phyloP scores from a whole-genome alignment of 2,329 filamentous ascomycete genomes.

The Aspergillus hortae region DNA sequence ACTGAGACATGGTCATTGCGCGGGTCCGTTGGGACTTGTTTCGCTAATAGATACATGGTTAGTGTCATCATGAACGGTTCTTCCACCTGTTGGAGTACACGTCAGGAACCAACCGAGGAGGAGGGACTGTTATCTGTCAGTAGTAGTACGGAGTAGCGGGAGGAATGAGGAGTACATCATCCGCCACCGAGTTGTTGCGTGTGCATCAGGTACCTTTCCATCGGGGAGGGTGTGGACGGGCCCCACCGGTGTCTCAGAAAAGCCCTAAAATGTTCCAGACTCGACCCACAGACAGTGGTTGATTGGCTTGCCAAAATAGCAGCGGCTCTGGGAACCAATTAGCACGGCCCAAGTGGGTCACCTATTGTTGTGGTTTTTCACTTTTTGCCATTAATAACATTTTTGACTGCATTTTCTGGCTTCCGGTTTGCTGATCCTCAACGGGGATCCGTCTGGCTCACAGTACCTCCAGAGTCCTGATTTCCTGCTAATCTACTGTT shows the following conservation, averaged over 20 bases:
- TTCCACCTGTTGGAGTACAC: too few species aligned
- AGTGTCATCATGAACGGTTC: too few species aligned
- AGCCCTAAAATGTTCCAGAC: slow-evolving; percentile 13
- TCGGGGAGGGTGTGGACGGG: neutral
- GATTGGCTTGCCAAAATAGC: slow-evolving; percentile 15
- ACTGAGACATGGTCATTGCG: too few species aligned
- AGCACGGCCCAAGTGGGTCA: neutral
- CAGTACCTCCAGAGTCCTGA: neutral
- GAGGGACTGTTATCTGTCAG: too few species aligned
- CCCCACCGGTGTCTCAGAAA: slow-evolving; percentile 8
- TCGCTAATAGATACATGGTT: too few species aligned
- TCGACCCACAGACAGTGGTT: neutral
- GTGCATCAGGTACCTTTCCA: neutral
- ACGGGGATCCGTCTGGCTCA: neutral
- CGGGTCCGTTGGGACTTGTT: too few species aligned
- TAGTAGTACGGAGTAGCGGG: too few species aligned
- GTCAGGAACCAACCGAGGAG: too few species aligned
- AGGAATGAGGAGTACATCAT: neutral
- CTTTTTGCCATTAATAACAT: slow-evolving; percentile 2
- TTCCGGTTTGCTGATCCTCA: neutral
- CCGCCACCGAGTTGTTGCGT: neutral
- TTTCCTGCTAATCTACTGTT: neutral
- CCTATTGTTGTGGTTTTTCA: slow-evolving; percentile 7
- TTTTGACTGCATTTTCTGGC: neutral
- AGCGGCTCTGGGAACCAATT: slow-evolving; percentile 6